Base-by-base conservation (phyloP, 768 basidiomycete genomes). In the Suillus brevipes region DNA sequence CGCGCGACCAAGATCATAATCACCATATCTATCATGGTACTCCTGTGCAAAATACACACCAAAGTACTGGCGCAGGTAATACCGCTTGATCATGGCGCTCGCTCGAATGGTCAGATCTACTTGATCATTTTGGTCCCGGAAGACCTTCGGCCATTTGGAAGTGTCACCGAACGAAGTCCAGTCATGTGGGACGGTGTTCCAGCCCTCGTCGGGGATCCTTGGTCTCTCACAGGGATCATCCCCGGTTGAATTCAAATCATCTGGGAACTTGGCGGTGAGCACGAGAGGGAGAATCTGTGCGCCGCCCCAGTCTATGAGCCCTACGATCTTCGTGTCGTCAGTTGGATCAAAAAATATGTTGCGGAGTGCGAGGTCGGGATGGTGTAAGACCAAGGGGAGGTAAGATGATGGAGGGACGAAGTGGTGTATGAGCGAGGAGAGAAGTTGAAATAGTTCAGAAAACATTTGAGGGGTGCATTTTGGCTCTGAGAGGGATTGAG, bases 141-240 rank as follows among this genome's bases (percentile, higher is more conserved):
- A 38, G 56, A 25, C 14, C 9, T 25, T 16, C 14, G 56, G 56
- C 56, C 56, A 58, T 23, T 58, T 25, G 14, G 56, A 58, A 38
- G 56, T 58, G 23, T 58, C 56, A 9, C 56, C 56, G 56, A 58
- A 58, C 13, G 56, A 58, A 58, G 56, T 58, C 56, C 56, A 58
- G 37, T 58, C 37, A 38, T 58, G 56, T 4, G 56, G 37, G 16
- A 58, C 36, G 10, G 56, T 8, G 14, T 38, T 38, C 56, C 37
- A 58, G 38, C 23, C 14, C 4, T 58, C 56, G 10, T 38, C 56
- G 7, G 36, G 56, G 14, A 58, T 58, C 37, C 23, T 37, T 4
- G 14, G 23, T 58, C 56, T 58, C 56, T 38, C 36, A 3, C 37
- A 58, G 8, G 56, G 56, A 58, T 58, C 56, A 4, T 38, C 56